Evolutionary conservation across 73 alveolate genomes (phyloP).

Genomic region (Blepharisma japonicum): DNA sequence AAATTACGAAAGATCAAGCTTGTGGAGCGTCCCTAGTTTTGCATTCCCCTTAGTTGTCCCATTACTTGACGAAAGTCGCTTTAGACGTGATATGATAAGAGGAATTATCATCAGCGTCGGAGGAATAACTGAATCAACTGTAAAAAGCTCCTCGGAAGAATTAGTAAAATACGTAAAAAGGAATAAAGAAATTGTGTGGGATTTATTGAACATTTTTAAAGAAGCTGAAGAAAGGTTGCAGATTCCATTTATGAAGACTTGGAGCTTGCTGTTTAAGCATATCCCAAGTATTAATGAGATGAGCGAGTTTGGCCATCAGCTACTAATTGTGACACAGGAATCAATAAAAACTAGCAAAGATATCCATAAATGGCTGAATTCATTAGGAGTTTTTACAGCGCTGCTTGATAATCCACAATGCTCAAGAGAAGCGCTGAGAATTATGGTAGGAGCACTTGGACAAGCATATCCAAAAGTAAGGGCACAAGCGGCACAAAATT

Average conservation of each 20-base stretch:
- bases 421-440: conserved; percentile 7
- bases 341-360: background rate
- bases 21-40: conserved; percentile 83
- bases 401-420: conserved; percentile 5
- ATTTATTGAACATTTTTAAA: conserved; percentile 16
- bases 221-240: conserved; percentile 21
- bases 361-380: conserved; percentile 15
- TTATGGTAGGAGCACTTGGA: conserved; percentile 11
- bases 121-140: conserved; percentile 81
- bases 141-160: conserved; percentile 60
- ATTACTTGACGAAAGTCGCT: conserved; percentile 60
- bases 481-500: conserved; percentile 8
- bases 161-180: conserved; percentile 39
- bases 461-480: conserved; percentile 24
- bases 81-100: conserved; percentile 53
- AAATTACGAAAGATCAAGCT: conserved; percentile 33
- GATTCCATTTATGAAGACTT: conserved; percentile 21
- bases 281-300: background rate
- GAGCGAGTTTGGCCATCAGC: background rate
- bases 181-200: conserved; percentile 1
- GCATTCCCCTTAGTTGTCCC: conserved; percentile 63
- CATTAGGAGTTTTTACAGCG: background rate
- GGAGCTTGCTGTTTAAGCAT: conserved; percentile 8
- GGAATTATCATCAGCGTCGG: conserved; percentile 76
- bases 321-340: background rate